Evolutionary conservation across 2,329 filamentous ascomycete species (phyloP), one percentile per base, ranked within the genome.

Genomic region (Capronia coronata): DNA sequence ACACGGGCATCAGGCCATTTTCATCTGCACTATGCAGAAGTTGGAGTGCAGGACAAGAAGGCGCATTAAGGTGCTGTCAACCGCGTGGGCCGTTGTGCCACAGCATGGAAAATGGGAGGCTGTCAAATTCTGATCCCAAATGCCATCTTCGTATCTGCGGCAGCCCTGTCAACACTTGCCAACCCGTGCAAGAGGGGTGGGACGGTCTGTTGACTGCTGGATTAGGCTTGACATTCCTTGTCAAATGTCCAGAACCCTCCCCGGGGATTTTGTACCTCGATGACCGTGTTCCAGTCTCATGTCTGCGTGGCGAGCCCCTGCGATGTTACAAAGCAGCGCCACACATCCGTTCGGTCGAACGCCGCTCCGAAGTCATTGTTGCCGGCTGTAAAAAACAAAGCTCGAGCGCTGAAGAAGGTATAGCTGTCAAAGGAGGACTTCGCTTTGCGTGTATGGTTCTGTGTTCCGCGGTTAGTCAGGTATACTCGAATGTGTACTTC

Each of bases 11-110:
- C 16, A 25, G 29, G 22, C 46, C 39, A 34, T 35, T 38, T 43
- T 23, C 38, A 38, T 16, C 41, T 34, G 37, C 37, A 46, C 21
- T n/a, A 43, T 19, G 42, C 23, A 43, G 23, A 43, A 8, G 25
- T 32, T 43, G 23, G 18, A 11, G 18, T 43, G 40, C 22, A 32
- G 27, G 18, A 43, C 11, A 13, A 37, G 29, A 13, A 29, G 46
- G 27, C 34, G 39, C 46, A 35, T 48, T 21, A 43, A 48, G 22
- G 27, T 29, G 21, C 23, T 23, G 13, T 13, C 18, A 37, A 37
- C 14, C 34, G 18, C 34, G 34, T 37, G 34, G 34, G 19, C 30
- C 11, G n/a, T 37, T 37, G 34, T 37, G 18, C 14, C 34, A 37
- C 34, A 5, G 16, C 34, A 37, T 37, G 30, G 30, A 16, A 11